Conservation (phyloP, 2,329 filamentous ascomycete genomes). For the Pseudocercospora eumusae region DNA sequence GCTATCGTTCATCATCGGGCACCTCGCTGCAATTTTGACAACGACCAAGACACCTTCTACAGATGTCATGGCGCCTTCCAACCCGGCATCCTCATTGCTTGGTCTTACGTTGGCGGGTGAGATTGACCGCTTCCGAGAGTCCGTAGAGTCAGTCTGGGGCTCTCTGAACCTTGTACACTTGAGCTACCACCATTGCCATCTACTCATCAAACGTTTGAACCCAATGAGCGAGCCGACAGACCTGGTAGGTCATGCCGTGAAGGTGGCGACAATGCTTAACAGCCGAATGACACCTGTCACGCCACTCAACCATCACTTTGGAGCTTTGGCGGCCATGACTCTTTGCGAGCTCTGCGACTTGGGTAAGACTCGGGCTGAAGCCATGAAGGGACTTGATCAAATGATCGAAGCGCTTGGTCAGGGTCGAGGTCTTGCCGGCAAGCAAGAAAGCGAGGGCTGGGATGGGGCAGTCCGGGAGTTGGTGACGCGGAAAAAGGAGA, state of each 20-base stretch:
- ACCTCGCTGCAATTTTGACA: slow-evolving; percentile 53
- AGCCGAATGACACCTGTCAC: slow-evolving; percentile 58
- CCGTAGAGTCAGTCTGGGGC: slow-evolving; percentile 56
- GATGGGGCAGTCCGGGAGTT: slow-evolving; percentile 57
- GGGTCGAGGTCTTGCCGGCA: slow-evolving; percentile 46
- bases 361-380: slow-evolving; percentile 60
- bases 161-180: slow-evolving; percentile 64
- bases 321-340: slow-evolving; percentile 60
- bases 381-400: slow-evolving; percentile 56
- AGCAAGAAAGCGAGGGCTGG: slow-evolving; percentile 57
- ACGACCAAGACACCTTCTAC: slow-evolving; percentile 48
- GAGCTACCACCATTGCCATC: slow-evolving; percentile 68
- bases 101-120: slow-evolving; percentile 57
- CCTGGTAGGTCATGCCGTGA: slow-evolving; percentile 61
- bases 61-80: slow-evolving; percentile 47
- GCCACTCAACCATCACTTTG: slow-evolving; percentile 69
- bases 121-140: slow-evolving; percentile 66
- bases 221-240: slow-evolving; percentile 58
- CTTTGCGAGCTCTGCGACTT: slow-evolving; percentile 61
- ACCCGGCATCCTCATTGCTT: slow-evolving; percentile 48
- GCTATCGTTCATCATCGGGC: slow-evolving; percentile 62
- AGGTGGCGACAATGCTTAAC: slow-evolving; percentile 61
- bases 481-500: slow-evolving; percentile 47
- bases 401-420: slow-evolving; percentile 55
- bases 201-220: slow-evolving; percentile 64